Percentiles rank a stretch among this genome's conserved stretches.
Conservation (phyloP, 495 filamentous ascomycete species). For the Xylaria castorea region DNA sequence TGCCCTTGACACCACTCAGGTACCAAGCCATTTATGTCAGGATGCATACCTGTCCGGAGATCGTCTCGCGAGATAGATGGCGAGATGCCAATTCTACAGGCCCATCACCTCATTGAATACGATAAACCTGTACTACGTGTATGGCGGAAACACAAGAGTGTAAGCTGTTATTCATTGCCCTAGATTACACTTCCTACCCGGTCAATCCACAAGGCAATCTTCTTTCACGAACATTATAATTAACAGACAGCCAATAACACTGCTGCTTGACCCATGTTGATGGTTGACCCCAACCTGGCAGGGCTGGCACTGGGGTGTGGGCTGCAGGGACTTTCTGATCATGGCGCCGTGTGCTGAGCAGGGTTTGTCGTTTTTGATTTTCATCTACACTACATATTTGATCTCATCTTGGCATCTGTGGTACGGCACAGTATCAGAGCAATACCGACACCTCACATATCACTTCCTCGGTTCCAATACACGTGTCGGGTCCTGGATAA, state of each 20-base stretch:
- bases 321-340: constrained; percentile 15
- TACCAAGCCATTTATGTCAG: constrained; percentile 17
- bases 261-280: constrained; percentile 3
- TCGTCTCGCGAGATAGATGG: neutral
- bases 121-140: neutral
- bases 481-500: neutral
- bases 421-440: neutral
- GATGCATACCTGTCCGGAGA: neutral
- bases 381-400: neutral
- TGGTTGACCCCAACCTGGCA: constrained; percentile 12
- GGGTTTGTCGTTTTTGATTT: neutral
- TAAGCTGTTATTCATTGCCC: neutral
- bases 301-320: constrained; percentile 14
- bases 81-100: neutral
- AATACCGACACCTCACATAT: neutral
- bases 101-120: neutral
- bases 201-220: constrained; percentile 12
- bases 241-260: constrained; percentile 6
- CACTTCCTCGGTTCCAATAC: neutral
- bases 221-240: neutral
- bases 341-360: constrained; percentile 5
- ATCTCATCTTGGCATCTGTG: neutral
- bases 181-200: neutral
- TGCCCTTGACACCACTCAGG: neutral
- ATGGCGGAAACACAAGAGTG: neutral